phyloP scores from a whole-genome alignment of 768 basidiomycete species.

The Suillus hirtellus region DNA sequence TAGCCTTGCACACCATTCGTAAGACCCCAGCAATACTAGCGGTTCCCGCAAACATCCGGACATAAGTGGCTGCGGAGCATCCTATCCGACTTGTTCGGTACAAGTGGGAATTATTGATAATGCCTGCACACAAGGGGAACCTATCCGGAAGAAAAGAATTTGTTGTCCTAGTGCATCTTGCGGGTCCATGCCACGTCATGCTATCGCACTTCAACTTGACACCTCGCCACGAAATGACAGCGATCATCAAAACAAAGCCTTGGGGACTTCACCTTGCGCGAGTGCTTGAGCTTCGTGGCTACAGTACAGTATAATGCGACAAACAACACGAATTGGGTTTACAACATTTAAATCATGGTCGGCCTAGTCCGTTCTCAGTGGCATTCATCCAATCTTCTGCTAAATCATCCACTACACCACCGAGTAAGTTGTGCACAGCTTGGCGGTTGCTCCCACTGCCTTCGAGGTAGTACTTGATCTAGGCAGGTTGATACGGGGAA shows the following conservation, averaged over 20 bases:
- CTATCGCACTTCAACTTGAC: not conserved
- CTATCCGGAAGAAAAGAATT: not conserved
- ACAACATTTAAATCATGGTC: conserved; percentile 23
- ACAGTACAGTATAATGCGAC: not conserved
- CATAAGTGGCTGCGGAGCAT: not conserved
- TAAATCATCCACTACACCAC: conserved; percentile 58
- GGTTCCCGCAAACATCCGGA: not conserved
- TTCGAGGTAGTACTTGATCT: conserved; percentile 91
- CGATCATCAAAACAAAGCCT: too few species aligned
- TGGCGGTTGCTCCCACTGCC: conserved; percentile 58
- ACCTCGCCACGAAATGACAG: too few species aligned
- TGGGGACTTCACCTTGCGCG: not conserved
- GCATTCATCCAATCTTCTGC: conserved; percentile 70
- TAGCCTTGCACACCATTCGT: not conserved
- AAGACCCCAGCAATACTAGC: not conserved
- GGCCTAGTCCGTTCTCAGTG: conserved; percentile 46
- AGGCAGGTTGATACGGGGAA: conserved; percentile 3
- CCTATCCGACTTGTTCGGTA: not conserved
- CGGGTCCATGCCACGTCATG: conserved; percentile 17
- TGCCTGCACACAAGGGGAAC: not conserved
- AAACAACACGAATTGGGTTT: not conserved
- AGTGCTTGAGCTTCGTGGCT: not conserved
- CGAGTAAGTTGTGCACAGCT: conserved; percentile 52
- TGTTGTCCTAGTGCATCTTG: not conserved
- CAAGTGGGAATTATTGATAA: not conserved